Evolutionary conservation across 2,329 filamentous ascomycete species (phyloP).

Genomic region (Phialemoniopsis sp.): DNA sequence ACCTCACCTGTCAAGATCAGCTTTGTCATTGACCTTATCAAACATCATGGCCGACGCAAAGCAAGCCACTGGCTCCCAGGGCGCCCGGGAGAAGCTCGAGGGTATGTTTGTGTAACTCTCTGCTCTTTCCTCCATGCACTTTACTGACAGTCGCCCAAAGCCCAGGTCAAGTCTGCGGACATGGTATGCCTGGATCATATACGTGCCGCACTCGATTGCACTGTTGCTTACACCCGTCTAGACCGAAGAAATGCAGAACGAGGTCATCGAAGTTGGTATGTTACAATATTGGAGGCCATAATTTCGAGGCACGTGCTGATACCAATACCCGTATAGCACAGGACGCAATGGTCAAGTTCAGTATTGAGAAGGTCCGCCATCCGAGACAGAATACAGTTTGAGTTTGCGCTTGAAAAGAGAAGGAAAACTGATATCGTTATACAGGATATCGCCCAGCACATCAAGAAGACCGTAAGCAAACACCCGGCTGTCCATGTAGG

Average conservation of each 20-base stretch:
- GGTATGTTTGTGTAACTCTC: slow-evolving; percentile 37
- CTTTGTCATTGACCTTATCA: too few species aligned
- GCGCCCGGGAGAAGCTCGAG: slow-evolving; percentile 71
- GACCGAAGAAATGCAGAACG: slow-evolving; percentile 96
- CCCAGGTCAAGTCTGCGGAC: slow-evolving; percentile 95
- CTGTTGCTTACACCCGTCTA: slow-evolving; percentile 31
- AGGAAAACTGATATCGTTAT: background rate
- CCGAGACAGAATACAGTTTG: too few species aligned
- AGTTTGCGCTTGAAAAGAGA: too few species aligned
- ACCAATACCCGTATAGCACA: slow-evolving; percentile 45
- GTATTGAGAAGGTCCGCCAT: slow-evolving; percentile 52
- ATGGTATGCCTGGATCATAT: slow-evolving; percentile 66
- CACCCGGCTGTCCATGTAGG: background rate
- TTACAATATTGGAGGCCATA: slow-evolving; percentile 13
- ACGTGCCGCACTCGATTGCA: background rate
- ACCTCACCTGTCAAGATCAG: background rate
- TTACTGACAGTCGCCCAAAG: slow-evolving; percentile 40
- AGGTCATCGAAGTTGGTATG: slow-evolving; percentile 93
- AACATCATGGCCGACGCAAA: slow-evolving; percentile 27
- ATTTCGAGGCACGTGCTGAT: background rate
- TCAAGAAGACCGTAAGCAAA: slow-evolving; percentile 77
- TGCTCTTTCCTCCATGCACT: background rate
- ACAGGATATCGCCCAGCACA: slow-evolving; percentile 91
- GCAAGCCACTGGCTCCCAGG: slow-evolving; percentile 32
- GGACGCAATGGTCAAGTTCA: slow-evolving; percentile 60